Percentiles rank a stretch among this genome's conserved stretches.
Evolutionary conservation across 805 yeast species (phyloP).

Genomic region (Candida lessepsii): DNA sequence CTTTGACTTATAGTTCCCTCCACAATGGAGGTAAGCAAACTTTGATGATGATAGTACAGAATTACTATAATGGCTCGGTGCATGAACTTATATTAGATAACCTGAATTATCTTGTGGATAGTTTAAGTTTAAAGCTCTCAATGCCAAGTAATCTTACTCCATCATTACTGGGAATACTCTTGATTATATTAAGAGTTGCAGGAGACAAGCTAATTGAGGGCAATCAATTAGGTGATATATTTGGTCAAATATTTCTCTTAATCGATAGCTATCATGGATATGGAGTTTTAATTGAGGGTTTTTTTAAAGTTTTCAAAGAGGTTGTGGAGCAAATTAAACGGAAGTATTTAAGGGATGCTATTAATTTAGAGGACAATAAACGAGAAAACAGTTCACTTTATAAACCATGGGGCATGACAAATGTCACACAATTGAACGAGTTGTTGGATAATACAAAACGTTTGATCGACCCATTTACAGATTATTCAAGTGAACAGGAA

Average conservation of each 20-base stretch:
- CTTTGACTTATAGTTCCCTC: conserved; percentile 54
- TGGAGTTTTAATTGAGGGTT: conserved; percentile 64
- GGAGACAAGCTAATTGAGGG: conserved; percentile 59
- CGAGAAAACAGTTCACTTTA: conserved; percentile 19
- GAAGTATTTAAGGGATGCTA: conserved; percentile 10
- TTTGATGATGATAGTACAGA: conserved; percentile 44
- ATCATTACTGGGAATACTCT: conserved; percentile 64
- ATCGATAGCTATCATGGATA: conserved; percentile 88
- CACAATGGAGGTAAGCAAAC: conserved; percentile 55
- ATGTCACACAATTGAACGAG: conserved; percentile 41
- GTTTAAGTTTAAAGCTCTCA: conserved; percentile 68
- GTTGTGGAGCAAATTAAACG: conserved; percentile 43
- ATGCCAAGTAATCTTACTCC: conserved; percentile 69
- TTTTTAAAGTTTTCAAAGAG: conserved; percentile 68
- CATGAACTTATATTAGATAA: conserved; percentile 58
- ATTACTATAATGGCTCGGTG: conserved; percentile 57
- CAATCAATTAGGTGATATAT: conserved; percentile 65
- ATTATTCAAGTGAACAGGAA: conserved; percentile 36
- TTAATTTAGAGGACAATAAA: neutral
- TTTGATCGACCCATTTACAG: conserved; percentile 26
- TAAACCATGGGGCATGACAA: conserved; percentile 62
- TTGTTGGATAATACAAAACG: conserved; percentile 40
- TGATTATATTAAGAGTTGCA: conserved; percentile 66
- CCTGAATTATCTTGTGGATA: conserved; percentile 77
- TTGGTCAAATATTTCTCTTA: conserved; percentile 70